phyloP scores from a whole-genome alignment of 345 rosid species.

The Lagerstroemia speciosa region DNA sequence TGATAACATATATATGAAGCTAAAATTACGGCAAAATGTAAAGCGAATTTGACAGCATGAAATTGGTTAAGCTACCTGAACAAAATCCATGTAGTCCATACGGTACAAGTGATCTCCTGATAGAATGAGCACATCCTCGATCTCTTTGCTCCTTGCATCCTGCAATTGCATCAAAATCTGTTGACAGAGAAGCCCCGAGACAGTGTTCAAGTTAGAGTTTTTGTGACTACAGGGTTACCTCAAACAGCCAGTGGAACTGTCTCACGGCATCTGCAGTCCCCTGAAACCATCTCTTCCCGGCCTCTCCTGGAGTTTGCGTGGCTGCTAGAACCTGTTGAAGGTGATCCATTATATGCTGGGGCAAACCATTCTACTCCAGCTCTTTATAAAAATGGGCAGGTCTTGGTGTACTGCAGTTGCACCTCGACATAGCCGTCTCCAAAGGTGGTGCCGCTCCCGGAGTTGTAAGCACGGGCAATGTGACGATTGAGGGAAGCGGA shows the following conservation, averaged over 20 bases:
- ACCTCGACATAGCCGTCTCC: slow-evolving; percentile 94
- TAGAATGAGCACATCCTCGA: slow-evolving; percentile 84
- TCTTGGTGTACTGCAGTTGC: background rate
- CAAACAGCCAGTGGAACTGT: slow-evolving; percentile 96
- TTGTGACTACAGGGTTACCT: slow-evolving; percentile 34
- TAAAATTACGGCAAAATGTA: background rate
- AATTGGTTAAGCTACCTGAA: slow-evolving; percentile 43
- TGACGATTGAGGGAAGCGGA: slow-evolving; percentile 89
- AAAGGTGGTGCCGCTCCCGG: slow-evolving; percentile 53
- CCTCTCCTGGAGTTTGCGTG: slow-evolving; percentile 91
- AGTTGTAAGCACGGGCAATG: slow-evolving; percentile 78
- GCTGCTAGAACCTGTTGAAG: slow-evolving; percentile 66
- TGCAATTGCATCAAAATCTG: slow-evolving; percentile 15
- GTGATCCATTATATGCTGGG: background rate
- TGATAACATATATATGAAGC: no score
- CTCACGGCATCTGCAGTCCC: slow-evolving; percentile 97
- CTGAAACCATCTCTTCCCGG: slow-evolving; percentile 88
- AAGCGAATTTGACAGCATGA: background rate
- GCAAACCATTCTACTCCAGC: background rate
- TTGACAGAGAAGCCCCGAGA: background rate
- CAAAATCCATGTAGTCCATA: slow-evolving; percentile 94
- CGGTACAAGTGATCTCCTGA: slow-evolving; percentile 93
- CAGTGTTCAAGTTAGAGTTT: background rate
- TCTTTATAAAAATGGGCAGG: background rate
- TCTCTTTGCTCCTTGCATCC: slow-evolving; percentile 69